Evolutionary conservation across 179 eudicot species (phyloP).

Genomic region (Amaranthus tricolor): DNA sequence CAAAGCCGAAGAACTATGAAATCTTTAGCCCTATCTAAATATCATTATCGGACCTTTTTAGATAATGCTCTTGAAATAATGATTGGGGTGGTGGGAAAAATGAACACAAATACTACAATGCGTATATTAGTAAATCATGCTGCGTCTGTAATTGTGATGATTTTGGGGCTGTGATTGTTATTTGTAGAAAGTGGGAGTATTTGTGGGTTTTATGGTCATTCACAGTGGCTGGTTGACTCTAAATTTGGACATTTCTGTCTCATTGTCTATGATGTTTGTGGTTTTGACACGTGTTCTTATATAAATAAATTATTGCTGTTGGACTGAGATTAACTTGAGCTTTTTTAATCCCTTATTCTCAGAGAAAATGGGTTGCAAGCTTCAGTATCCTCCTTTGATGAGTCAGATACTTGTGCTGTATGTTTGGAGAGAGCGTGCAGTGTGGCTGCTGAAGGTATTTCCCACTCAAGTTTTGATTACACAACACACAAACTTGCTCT

Average conservation of each 20-base stretch:
- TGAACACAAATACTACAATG: no score
- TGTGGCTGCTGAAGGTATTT: constrained; percentile 90
- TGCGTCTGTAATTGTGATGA: background rate
- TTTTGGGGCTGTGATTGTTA: background rate
- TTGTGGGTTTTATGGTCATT: background rate
- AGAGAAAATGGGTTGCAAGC: constrained; percentile 81
- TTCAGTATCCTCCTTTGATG: constrained; percentile 55
- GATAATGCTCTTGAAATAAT: background rate
- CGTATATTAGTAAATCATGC: background rate
- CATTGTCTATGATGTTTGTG: background rate
- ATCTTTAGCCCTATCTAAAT: no score
- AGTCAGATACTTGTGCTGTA: constrained; percentile 81
- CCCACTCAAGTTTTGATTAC: background rate
- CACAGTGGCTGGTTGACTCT: background rate
- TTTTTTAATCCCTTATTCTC: constrained; percentile 15
- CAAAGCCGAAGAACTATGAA: no score
- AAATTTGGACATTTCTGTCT: background rate
- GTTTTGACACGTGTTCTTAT: background rate
- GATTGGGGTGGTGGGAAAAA: background rate
- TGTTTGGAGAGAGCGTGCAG: constrained; percentile 90
- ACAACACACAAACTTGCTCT: background rate
- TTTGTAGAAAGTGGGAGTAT: background rate
- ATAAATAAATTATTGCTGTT: background rate
- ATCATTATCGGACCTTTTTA: background rate
- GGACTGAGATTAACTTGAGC: constrained; percentile 11